Conservation (phyloP, 208 protist genomes). For the Lotmaria passim region DNA sequence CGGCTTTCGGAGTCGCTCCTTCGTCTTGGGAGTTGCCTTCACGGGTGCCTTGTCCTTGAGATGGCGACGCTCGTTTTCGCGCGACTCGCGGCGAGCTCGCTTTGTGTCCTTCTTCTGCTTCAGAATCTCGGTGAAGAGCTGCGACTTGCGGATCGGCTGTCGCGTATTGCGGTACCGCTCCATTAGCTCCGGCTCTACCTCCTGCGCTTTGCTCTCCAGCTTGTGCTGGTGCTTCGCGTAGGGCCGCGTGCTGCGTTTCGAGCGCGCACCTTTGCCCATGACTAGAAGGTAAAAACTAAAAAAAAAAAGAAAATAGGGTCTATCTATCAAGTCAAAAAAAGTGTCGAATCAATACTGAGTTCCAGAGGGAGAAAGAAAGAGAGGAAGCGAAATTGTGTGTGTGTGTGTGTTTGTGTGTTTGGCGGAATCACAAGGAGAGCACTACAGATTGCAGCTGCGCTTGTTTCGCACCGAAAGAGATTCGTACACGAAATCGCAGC, state of each 20-base stretch:
- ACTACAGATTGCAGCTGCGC: background rate
- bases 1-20: constrained; percentile 78
- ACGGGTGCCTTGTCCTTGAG: constrained; percentile 74
- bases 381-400: background rate
- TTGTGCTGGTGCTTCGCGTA: constrained; percentile 41
- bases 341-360: too few species aligned
- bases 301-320: background rate
- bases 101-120: constrained; percentile 92
- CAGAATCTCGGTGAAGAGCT: constrained; percentile 85
- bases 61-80: constrained; percentile 75
- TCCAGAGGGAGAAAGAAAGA: background rate
- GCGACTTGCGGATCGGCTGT: constrained; percentile 83
- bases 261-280: constrained; percentile 86
- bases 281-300: background rate
- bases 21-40: constrained; percentile 88
- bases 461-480: too few species aligned
- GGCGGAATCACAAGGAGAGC: too few species aligned
- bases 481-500: too few species aligned
- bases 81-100: constrained; percentile 77
- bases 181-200: constrained; percentile 78
- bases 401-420: too few species aligned
- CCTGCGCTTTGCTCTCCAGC: constrained; percentile 47
- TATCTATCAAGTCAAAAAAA: background rate
- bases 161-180: constrained; percentile 86
- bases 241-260: constrained; percentile 56